Base-by-base conservation (phyloP, 2,329 filamentous ascomycete genomes). In the Phaeosphaeria sp. region DNA sequence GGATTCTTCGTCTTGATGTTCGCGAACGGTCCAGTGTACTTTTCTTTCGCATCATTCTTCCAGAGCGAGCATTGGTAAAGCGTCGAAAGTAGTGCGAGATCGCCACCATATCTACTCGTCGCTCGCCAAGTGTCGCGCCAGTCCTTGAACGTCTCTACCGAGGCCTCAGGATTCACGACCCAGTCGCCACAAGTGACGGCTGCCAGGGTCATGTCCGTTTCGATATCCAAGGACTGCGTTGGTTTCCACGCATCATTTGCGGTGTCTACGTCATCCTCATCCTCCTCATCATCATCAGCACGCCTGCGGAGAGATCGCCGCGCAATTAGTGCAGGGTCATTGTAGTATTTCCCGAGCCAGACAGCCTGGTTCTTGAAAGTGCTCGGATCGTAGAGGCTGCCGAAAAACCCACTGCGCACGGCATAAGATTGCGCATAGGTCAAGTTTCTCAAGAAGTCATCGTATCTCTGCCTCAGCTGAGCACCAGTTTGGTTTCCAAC, bases 1-100 rank as follows among this genome's bases (percentile, higher is more conserved):
- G 60, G 60, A 24, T 53, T 46, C 42, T 56, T 58, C 5, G 60
- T 63, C n/a, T 39, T 44, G 13, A 49, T 53, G 43, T 36, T 44
- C 6, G 46, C 27, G 48, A 58, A 63, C n/a, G 40, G 15, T 8
- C 57, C 55, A 15, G 44, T 44, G 45, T 51, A 63, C 9, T 42
- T 47, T 25, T 56, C 60, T 25, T 56, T 56, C 20, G 57, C 57
- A 21, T 60, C 25, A 30, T 20, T n/a, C 3, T 9, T 18, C 60
- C 60, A 63, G 2, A 45, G 30, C n/a, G 57, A 46, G 53, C 60
- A 63, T 20, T 8, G 13, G 30, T 27, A 47, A 1, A 51, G 25
- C 17, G 17, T 47, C 4, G 17, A 30, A 11, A 51, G 25, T 7
- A 39, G 36, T 3, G 21, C 44, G 25, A 20, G 20, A 17, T 56